phyloP scores from a whole-genome alignment of 345 rosid genomes.

The Heritiera littoralis region DNA sequence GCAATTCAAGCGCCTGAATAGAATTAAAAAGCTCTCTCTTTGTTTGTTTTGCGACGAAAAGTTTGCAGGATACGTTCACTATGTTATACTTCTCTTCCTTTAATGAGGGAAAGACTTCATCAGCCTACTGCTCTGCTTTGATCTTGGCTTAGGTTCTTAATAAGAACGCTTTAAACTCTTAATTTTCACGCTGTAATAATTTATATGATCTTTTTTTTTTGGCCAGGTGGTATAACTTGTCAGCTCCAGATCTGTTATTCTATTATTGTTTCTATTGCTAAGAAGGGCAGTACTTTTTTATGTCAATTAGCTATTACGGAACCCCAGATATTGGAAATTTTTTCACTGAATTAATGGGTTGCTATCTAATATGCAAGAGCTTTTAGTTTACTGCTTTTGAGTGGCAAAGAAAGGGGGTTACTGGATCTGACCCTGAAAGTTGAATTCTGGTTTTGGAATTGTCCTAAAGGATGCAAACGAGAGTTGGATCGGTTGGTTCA shows the following conservation, averaged over 20 bases:
- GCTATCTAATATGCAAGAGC: constrained; percentile 11
- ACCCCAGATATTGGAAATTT: neutral
- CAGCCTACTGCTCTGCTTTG: neutral
- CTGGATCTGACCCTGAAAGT: constrained; percentile 26
- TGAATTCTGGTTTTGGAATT: constrained; percentile 14
- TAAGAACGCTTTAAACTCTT: neutral
- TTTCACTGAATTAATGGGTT: neutral
- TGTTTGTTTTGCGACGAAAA: neutral
- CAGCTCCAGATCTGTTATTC: constrained; percentile 35
- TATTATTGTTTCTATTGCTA: neutral
- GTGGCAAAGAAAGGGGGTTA: neutral
- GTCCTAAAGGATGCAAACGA: constrained; percentile 51
- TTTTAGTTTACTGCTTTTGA: constrained; percentile 10
- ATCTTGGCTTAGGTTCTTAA: neutral
- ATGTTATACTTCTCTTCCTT: neutral
- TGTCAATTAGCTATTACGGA: neutral
- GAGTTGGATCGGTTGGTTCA: constrained; percentile 38
- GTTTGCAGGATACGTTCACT: neutral
- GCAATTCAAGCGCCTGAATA: neutral
- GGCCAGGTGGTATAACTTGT: constrained; percentile 6
- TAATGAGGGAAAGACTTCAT: neutral
- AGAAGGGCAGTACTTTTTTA: neutral
- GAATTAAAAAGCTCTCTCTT: neutral
- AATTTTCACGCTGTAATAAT: neutral
- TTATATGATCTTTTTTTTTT: neutral